Evolutionary conservation across 768 basidiomycete genomes (phyloP).

Genomic region (Termitomyces titanicus): DNA sequence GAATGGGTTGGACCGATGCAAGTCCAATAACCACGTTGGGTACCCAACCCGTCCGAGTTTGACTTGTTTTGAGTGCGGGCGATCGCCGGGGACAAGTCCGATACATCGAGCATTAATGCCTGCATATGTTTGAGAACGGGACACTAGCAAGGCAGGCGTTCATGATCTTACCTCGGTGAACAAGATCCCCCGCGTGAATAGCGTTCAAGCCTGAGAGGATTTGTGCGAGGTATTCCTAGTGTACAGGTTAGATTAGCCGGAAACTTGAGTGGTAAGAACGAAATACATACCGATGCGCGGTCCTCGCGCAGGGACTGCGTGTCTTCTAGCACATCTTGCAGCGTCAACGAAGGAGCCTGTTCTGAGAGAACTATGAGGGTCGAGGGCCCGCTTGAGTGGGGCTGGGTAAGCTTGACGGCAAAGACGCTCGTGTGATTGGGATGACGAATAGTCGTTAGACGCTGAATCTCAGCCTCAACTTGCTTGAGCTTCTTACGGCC

Average conservation of each 20-base stretch:
- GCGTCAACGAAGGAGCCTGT: conserved; percentile 58
- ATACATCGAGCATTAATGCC: conserved; percentile 60
- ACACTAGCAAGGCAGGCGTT: not conserved
- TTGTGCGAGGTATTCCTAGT: conserved; percentile 74
- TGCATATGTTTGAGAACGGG: conserved; percentile 18
- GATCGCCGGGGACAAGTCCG: conserved; percentile 52
- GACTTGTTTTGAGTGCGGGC: conserved; percentile 50
- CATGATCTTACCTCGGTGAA: conserved; percentile 58
- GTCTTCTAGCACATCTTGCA: conserved; percentile 75
- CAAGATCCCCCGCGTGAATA: conserved; percentile 58
- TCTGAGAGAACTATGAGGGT: conserved; percentile 70
- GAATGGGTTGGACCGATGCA: conserved; percentile 85
- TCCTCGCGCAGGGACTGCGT: conserved; percentile 72
- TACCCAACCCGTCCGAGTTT: conserved; percentile 76
- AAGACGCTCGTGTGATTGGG: conserved; percentile 63
- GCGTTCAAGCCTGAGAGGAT: conserved; percentile 67
- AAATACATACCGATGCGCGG: conserved; percentile 53
- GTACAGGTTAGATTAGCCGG: not conserved
- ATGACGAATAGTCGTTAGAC: conserved; percentile 56
- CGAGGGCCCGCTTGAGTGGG: conserved; percentile 44
- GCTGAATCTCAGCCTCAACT: conserved; percentile 62
- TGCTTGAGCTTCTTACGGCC: conserved; percentile 70
- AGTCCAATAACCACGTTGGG: conserved; percentile 67
- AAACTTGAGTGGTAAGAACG: not conserved
- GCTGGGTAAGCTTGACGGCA: conserved; percentile 60